Percentiles rank a stretch among this genome's conserved stretches.
phyloP scores from a whole-genome alignment of 495 filamentous ascomycete genomes.

The Viridothelium virens region DNA sequence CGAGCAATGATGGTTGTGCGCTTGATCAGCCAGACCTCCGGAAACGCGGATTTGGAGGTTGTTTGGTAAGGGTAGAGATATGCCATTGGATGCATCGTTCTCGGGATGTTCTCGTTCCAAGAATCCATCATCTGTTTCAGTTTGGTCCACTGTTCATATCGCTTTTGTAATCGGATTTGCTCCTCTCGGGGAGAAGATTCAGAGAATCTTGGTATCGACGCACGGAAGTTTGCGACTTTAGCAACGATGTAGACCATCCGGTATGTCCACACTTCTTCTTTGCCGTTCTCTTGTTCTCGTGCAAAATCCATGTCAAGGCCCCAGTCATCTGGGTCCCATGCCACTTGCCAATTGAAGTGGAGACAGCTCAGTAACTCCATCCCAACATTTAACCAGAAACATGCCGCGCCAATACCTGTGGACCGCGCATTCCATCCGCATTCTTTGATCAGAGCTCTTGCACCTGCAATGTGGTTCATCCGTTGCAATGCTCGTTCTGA shows the following conservation, averaged over 20 bases:
- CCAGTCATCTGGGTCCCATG: conserved; percentile 92
- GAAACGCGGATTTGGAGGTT: conserved; percentile 64
- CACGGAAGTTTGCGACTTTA: conserved; percentile 78
- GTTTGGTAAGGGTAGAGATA: conserved; percentile 64
- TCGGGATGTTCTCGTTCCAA: conserved; percentile 70
- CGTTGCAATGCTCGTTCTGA: conserved; percentile 62
- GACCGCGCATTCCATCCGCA: conserved; percentile 82
- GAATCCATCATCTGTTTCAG: conserved; percentile 67
- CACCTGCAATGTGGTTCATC: conserved; percentile 82
- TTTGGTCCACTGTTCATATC: conserved; percentile 67
- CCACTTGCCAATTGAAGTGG: conserved; percentile 76
- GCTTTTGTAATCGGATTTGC: conserved; percentile 54
- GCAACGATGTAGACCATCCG: conserved; percentile 84
- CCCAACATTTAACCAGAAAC: conserved; percentile 89
- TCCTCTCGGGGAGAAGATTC: conserved; percentile 52
- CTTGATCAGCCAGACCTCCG: conserved; percentile 84
- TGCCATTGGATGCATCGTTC: conserved; percentile 80
- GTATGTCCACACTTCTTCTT: conserved; percentile 86
- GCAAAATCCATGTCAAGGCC: conserved; percentile 74
- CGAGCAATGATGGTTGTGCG: conserved; percentile 70
- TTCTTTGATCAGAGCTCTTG: conserved; percentile 81
- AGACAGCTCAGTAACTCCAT: conserved; percentile 86
- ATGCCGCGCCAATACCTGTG: conserved; percentile 72
- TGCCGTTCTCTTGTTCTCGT: conserved; percentile 41
- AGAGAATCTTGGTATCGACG: conserved; percentile 49